Conservation (phyloP, 2,329 filamentous ascomycete species). For the Scytalidium sp. region DNA sequence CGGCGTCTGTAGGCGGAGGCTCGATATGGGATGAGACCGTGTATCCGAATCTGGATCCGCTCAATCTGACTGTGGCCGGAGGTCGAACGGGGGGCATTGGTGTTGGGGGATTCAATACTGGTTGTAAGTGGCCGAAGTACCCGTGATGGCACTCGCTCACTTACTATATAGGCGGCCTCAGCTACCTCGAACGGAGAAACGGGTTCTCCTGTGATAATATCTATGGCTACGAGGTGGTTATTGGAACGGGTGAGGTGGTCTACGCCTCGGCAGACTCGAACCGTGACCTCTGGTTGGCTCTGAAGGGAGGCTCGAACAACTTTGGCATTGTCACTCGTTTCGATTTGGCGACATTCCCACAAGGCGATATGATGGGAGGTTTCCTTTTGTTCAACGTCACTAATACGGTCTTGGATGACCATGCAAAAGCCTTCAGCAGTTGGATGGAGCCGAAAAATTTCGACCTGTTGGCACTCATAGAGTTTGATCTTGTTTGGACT, state of each 20-base stretch:
- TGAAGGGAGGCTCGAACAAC: constrained; percentile 46
- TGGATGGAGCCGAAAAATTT: constrained; percentile 13
- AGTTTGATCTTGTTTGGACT: not conserved
- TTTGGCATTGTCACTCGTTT: not conserved
- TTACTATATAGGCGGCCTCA: no score
- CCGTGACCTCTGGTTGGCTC: constrained; percentile 46
- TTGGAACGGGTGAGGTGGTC: constrained; percentile 44
- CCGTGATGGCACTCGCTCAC: no score
- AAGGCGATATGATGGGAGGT: not conserved
- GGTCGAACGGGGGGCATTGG: constrained; percentile 27
- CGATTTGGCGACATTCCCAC: constrained; percentile 15
- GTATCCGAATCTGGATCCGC: constrained; percentile 29
- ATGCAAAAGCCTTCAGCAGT: constrained; percentile 11
- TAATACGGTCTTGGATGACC: not conserved
- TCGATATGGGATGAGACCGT: constrained; percentile 33
- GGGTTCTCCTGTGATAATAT: constrained; percentile 50
- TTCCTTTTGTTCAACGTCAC: not conserved
- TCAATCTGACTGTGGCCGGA: constrained; percentile 29
- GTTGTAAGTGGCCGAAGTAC: constrained; percentile 14
- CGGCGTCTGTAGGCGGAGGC: constrained; percentile 31
- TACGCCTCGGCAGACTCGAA: constrained; percentile 39
- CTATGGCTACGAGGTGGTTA: constrained; percentile 46
- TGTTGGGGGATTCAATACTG: constrained; percentile 16
- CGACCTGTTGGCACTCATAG: constrained; percentile 10
- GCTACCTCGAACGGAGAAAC: constrained; percentile 33